Base-by-base conservation (phyloP, 2,329 filamentous ascomycete species). In the Ilyonectria sp. region DNA sequence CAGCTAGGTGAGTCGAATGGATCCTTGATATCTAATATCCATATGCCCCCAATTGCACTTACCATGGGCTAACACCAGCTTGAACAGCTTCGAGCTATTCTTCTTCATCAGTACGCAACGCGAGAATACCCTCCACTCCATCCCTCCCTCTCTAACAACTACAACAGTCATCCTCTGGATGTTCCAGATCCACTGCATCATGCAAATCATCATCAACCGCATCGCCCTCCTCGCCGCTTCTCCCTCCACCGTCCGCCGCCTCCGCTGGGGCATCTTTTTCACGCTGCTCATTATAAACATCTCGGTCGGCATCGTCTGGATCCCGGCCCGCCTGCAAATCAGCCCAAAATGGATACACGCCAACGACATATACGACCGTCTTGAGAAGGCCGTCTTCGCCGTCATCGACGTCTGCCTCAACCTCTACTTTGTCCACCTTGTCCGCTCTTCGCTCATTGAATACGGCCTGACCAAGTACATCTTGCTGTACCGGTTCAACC, bases 201-300 rank as follows among this genome's bases (percentile, higher is more conserved):
- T 86, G 77, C 85, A 86, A 73, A 87, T 87, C 63, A 86, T 87
- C 72, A 82, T 86, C 72, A 87, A 86, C 67, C 82, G 85, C 40
- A 82, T 86, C 29, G 78, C 82, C 2, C 79, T 87, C 33, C 80
- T 87, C 46, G 80, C 84, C 23, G 77, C 81, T 15, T 77, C 83
- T 52, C 79, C 76, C 3, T 75, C 67, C 1, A 80, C 80, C 6
- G 79, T 82, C 3, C 63, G 68, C 2, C 76, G 75, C 15, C 70
- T 87, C 26, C 86, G 86, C 69, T 85, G 82, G 81, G 78, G 78
- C 1, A 80, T 82, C 11, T 79, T 85, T 8, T 35, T 72, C n/a
- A 37, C 85, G 23, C 82, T 87, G 46, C 81, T 79, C 5, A 47
- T 76, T 2, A 82, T 87, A 69, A 87, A 87, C 60, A 80, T 87